phyloP scores from a whole-genome alignment of 2,329 filamentous ascomycete genomes.

The Sclerotinia borealis region DNA sequence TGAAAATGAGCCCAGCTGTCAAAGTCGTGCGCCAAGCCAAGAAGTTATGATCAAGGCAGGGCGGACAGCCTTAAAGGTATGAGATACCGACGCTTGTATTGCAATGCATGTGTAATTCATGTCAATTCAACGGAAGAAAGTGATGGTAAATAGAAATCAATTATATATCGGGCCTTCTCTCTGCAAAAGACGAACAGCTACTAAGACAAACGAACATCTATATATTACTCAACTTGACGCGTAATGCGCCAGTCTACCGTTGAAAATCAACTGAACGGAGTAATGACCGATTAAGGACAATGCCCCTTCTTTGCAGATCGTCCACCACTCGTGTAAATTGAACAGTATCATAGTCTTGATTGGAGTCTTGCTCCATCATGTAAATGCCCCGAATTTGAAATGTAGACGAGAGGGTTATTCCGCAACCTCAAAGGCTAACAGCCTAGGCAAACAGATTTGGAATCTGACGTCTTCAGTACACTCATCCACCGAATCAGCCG shows the following conservation, averaged over 20 bases:
- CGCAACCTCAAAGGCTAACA: conserved; percentile 85
- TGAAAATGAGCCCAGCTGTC: neutral
- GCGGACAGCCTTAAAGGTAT: neutral
- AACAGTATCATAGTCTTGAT: neutral
- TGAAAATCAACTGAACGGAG: neutral
- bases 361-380: neutral
- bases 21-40: neutral
- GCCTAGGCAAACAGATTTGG: conserved; percentile 82
- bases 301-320: neutral
- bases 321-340: neutral
- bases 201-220: neutral
- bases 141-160: neutral
- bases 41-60: neutral
- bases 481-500: conserved; percentile 60
- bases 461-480: conserved; percentile 71
- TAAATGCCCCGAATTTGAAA: conserved; percentile 12
- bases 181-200: neutral
- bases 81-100: neutral
- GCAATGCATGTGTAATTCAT: neutral
- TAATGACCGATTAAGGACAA: neutral
- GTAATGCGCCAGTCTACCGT: neutral
- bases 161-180: neutral
- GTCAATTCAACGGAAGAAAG: neutral
- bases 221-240: neutral
- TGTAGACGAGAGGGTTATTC: conserved; percentile 42